Evolutionary conservation across 805 yeast genomes (phyloP).

Genomic region (Metschnikowia borealis): DNA sequence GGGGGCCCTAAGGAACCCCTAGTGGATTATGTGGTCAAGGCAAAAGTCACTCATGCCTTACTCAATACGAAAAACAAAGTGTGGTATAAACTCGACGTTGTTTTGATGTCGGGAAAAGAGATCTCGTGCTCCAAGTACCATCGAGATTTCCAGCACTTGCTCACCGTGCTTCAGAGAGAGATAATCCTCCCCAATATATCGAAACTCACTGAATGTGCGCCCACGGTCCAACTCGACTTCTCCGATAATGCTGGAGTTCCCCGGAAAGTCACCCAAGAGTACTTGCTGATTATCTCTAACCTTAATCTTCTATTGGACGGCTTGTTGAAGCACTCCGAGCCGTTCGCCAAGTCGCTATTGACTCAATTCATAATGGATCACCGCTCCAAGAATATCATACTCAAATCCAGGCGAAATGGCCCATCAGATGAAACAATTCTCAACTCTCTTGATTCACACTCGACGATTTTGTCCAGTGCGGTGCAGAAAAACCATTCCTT

Average conservation of each 20-base stretch:
- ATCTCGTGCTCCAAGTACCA: constrained; percentile 29
- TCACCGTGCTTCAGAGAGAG: constrained; percentile 10
- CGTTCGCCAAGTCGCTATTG: not conserved
- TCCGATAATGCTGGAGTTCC: not conserved
- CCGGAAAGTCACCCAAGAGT: not conserved
- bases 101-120: constrained; percentile 17
- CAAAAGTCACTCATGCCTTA: constrained; percentile 25
- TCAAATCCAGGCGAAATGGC: not conserved
- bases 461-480: not conserved
- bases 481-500: constrained; percentile 4
- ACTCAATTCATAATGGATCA: constrained; percentile 1
- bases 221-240: not conserved
- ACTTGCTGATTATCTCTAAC: not conserved
- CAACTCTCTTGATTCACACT: not conserved
- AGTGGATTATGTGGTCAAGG: constrained; percentile 11
- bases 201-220: not conserved
- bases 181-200: not conserved
- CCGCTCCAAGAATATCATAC: not conserved
- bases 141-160: constrained; percentile 36
- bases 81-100: constrained; percentile 35
- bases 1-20: not conserved
- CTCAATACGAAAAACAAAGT: constrained; percentile 21
- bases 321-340: constrained; percentile 1
- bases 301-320: not conserved
- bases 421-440: not conserved